A percentile compares a stretch with the other conserved stretches of the same genome.
Evolutionary conservation across 2,329 filamentous ascomycete species (phyloP).

Genomic region (Paraphaeosphaeria sporulosa): DNA sequence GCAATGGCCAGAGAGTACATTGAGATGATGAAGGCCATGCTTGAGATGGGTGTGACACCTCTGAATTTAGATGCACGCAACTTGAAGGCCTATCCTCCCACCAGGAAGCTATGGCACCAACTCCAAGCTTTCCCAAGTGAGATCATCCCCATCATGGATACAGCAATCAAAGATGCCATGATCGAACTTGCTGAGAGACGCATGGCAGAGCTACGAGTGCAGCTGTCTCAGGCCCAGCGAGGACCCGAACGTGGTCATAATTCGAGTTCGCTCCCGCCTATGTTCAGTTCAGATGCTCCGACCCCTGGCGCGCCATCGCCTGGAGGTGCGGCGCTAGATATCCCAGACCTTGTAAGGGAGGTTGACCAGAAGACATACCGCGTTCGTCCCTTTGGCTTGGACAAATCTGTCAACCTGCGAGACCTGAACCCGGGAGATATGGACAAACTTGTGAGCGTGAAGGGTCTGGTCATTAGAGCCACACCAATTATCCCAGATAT

Average conservation of each 20-base stretch:
- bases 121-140: conserved; percentile 93
- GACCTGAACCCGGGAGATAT: conserved; percentile 96
- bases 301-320: conserved; percentile 44
- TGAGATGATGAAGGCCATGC: conserved; percentile 87
- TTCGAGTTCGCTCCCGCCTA: conserved; percentile 76
- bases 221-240: conserved; percentile 65
- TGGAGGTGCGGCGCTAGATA: conserved; percentile 54
- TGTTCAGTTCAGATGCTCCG: conserved; percentile 80
- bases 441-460: conserved; percentile 94
- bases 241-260: conserved; percentile 53
- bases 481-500: conserved; percentile 98
- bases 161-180: conserved; percentile 91
- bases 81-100: conserved; percentile 90
- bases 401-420: conserved; percentile 86
- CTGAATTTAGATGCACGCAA: conserved; percentile 90
- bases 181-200: conserved; percentile 85
- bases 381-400: conserved; percentile 87
- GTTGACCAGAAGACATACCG: conserved; percentile 83
- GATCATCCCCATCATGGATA: conserved; percentile 96
- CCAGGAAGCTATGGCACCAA: conserved; percentile 94
- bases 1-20: conserved; percentile 84
- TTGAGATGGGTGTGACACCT: conserved; percentile 81
- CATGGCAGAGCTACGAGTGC: conserved; percentile 70
- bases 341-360: conserved; percentile 76
- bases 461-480: conserved; percentile 93